A percentile compares a stretch with the other conserved stretches of the same genome.
These are phyloP conservation scores for Acorus gramineus DNA, from an alignment of 106 monocot genomes.

Conservation along the genomic window DNA sequence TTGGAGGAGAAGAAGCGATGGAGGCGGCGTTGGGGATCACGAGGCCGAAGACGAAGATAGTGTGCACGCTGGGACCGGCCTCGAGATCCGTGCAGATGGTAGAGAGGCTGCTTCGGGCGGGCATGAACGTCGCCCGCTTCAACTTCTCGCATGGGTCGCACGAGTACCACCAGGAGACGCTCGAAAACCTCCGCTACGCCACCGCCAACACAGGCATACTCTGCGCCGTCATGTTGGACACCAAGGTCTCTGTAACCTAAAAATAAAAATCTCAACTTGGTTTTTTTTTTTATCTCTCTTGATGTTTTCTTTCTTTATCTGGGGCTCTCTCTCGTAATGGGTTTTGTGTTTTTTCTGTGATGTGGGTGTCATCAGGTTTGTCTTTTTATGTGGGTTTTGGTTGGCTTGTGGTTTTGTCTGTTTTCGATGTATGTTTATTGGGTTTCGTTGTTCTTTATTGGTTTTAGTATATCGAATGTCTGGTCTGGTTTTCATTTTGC, in stretches of 20 bases:
- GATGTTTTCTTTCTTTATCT: not conserved
- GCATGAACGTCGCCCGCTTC: conserved; percentile 55
- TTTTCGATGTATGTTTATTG: no score
- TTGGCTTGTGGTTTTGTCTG: no score
- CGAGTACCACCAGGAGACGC: conserved; percentile 48
- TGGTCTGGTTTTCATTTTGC: no score
- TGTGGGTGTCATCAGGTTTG: not conserved
- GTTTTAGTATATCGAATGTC: no score
- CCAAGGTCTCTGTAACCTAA: conserved; percentile 11
- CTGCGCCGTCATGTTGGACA: conserved; percentile 44
- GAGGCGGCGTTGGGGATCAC: conserved; percentile 1
- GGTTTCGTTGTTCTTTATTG: no score
- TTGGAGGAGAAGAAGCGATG: not conserved
- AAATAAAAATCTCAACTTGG: no score
- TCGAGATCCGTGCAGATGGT: conserved; percentile 45
- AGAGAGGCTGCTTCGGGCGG: conserved; percentile 33
- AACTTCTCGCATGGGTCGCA: conserved; percentile 56
- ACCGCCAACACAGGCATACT: conserved; percentile 36
- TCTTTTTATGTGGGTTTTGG: not conserved
- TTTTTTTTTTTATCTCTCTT: not conserved
- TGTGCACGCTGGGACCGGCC: conserved; percentile 55
- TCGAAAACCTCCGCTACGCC: conserved; percentile 32
- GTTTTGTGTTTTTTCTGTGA: not conserved
- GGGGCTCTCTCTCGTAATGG: no score
- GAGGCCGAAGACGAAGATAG: conserved; percentile 54